Conservation (phyloP, 345 rosid genomes). For the Adansonia digitata region DNA sequence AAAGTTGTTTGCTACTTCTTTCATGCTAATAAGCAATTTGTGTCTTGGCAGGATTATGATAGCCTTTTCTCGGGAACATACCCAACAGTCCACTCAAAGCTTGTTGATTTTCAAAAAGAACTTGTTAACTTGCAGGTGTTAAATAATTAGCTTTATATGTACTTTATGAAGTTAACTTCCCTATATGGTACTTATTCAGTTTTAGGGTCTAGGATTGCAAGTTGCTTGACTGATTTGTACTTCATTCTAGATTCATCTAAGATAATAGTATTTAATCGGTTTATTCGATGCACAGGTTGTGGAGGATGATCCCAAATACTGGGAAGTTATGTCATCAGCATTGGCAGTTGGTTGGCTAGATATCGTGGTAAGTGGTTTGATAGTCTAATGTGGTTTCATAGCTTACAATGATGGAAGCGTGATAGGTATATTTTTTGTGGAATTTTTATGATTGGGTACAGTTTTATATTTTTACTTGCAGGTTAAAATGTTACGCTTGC, state of each 20-base stretch:
- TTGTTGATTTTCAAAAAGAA: slow-evolving; percentile 62
- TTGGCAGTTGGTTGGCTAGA: slow-evolving; percentile 92
- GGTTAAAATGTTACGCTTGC: slow-evolving; percentile 85
- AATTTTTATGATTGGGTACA: background rate
- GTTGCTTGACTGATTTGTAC: background rate
- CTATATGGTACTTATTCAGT: background rate
- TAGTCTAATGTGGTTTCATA: background rate
- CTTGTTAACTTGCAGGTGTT: slow-evolving; percentile 65
- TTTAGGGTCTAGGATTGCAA: background rate
- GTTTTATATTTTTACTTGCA: slow-evolving; percentile 25
- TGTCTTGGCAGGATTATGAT: slow-evolving; percentile 70
- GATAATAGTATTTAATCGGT: slow-evolving; percentile 3
- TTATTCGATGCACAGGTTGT: slow-evolving; percentile 46
- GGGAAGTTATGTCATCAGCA: slow-evolving; percentile 81
- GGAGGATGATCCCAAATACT: slow-evolving; percentile 74
- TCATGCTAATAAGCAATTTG: background rate
- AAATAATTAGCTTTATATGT: background rate
- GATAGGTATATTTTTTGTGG: slow-evolving; percentile 4
- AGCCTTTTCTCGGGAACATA: slow-evolving; percentile 54
- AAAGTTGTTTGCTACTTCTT: background rate
- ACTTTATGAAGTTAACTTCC: background rate
- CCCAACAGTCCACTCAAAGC: slow-evolving; percentile 65
- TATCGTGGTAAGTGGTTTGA: slow-evolving; percentile 57
- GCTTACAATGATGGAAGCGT: background rate
- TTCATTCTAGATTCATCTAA: background rate